Conservation (phyloP, 805 yeast genomes). For the Yarrowia hollandica region DNA sequence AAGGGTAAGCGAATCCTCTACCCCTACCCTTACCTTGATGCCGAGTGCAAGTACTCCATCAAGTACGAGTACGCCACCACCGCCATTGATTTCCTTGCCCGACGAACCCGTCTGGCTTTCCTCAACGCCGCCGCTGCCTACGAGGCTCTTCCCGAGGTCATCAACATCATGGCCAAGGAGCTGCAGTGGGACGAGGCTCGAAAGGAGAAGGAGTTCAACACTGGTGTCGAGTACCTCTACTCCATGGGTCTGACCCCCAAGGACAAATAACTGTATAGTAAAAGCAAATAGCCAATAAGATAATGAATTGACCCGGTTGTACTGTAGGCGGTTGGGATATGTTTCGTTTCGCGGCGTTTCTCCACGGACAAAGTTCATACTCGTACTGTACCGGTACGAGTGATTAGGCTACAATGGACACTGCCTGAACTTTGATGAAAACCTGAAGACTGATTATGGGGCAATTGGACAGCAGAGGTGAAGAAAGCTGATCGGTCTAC, state of each 20-base stretch:
- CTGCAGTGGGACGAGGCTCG: constrained; percentile 68
- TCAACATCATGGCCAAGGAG: constrained; percentile 79
- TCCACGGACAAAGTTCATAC: too few relatives aligned
- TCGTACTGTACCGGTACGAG: too few relatives aligned
- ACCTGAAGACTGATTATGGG: too few relatives aligned
- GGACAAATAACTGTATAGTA: constrained; percentile 24
- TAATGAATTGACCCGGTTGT: neutral
- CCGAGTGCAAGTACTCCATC: constrained; percentile 81
- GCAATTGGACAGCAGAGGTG: too few relatives aligned
- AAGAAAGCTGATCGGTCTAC: too few relatives aligned
- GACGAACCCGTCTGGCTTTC: constrained; percentile 92
- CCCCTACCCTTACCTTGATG: constrained; percentile 82
- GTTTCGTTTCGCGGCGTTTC: too few relatives aligned
- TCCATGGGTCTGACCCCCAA: constrained; percentile 43
- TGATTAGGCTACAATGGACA: too few relatives aligned
- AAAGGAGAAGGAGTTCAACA: constrained; percentile 51
- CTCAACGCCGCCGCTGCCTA: constrained; percentile 83
- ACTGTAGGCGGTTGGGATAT: neutral
- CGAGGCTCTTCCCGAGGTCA: constrained; percentile 78
- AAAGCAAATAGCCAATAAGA: constrained; percentile 24
- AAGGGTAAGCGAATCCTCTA: constrained; percentile 46
- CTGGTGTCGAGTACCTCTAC: constrained; percentile 41
- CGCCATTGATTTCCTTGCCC: constrained; percentile 84
- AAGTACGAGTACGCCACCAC: constrained; percentile 83
- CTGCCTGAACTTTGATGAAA: too few relatives aligned